phyloP scores from a whole-genome alignment of 805 yeast species.

The Sugiyamaella smithiae region DNA sequence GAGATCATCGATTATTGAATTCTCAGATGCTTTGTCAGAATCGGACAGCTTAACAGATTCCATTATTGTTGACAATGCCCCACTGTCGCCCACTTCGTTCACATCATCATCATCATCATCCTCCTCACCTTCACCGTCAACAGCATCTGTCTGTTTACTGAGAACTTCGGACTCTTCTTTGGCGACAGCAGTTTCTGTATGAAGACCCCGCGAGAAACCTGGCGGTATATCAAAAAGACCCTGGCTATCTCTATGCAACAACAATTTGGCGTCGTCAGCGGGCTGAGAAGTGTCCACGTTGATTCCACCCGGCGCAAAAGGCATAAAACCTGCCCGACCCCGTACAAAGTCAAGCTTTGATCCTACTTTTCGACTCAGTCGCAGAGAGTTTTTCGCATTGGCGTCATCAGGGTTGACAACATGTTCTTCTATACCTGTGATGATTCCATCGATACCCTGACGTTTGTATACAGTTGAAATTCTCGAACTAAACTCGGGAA shows the following conservation, averaged over 20 bases:
- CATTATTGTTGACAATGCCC: conserved; percentile 13
- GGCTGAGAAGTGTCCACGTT: conserved; percentile 24
- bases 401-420: conserved; percentile 45
- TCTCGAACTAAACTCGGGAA: conserved; percentile 63
- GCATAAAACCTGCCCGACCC: conserved; percentile 74
- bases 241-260: conserved; percentile 61
- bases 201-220: conserved; percentile 74
- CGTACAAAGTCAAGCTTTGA: conserved; percentile 57
- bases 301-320: conserved; percentile 93
- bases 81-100: conserved; percentile 13
- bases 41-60: not conserved
- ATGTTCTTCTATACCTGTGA: conserved; percentile 62
- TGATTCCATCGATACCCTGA: conserved; percentile 68
- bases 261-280: conserved; percentile 25
- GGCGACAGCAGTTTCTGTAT: conserved; percentile 43
- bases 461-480: conserved; percentile 68
- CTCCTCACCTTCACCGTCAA: conserved; percentile 16
- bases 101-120: conserved; percentile 23
- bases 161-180: conserved; percentile 30
- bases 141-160: conserved; percentile 20
- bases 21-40: conserved; percentile 18
- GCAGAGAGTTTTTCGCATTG: conserved; percentile 66
- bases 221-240: conserved; percentile 85
- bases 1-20: conserved; percentile 40
- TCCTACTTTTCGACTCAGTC: conserved; percentile 65